Evolutionary conservation across 129 eudicot genomes (phyloP), one percentile per base, ranked within the genome.

Genomic region (Flaveria brownii): DNA sequence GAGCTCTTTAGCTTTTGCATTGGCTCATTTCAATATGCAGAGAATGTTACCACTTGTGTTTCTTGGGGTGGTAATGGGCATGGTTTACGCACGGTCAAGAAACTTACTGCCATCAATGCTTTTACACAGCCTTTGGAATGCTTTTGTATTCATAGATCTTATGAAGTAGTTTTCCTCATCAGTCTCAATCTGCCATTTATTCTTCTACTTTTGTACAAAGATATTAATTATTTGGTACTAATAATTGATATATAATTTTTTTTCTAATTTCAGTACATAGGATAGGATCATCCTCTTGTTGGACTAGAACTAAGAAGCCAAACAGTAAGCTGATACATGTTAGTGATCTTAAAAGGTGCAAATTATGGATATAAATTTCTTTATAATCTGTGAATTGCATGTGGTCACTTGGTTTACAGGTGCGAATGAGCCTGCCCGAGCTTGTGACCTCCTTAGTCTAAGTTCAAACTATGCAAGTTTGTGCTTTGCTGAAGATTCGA

Each of bases 71-170:
- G 90, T 87, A 16, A 81, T 89, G 82, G 92, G 90, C 30, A 82
- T 73, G n/a, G 88, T 89, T 76, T 89, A 72, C 75, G 77, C 90
- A 13, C 80, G 90, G 70, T 80, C 90, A n/a, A 84, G 92, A 77
- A 89, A 87, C 75, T 82, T 89, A 49, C 59, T 89, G 50, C 81
- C 92, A 6, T 89, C 88, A 50, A 83, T 85, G 86, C 85, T 89
- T 25, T 81, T 89, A 82, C 96, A 89, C 77, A 87, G 90, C 72
- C 83, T 88, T 23, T 88, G 93, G 93, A 88, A 88, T 77, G 88
- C 87, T 16, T 90, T 90, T 82, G 96, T 90, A 77, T 85, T 87
- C 74, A 61, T 90, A 79, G 90, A 90, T 87, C 80, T 87, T 45
- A 55, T 72, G 41, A 2, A 10, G 5, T 43, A 45, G 15, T 68